phyloP scores from a whole-genome alignment of 805 yeast genomes.

The Starmerella roubikii region DNA sequence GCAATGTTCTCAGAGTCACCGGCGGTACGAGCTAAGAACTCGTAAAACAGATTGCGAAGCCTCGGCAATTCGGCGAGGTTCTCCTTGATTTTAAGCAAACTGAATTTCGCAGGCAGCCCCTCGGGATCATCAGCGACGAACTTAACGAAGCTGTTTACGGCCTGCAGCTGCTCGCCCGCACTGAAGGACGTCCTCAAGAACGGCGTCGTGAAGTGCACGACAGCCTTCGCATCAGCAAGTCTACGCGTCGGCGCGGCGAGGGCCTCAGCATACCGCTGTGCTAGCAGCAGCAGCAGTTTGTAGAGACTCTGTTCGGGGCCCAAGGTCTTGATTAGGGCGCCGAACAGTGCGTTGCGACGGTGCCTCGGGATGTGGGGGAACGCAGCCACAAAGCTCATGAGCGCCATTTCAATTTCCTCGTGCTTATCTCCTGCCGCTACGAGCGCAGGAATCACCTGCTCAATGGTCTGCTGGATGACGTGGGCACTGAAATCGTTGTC shows the following conservation, averaged over 20 bases:
- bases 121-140: conserved; percentile 15
- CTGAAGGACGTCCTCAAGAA: conserved; percentile 50
- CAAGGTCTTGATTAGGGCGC: conserved; percentile 65
- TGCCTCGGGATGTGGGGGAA: conserved; percentile 93
- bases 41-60: conserved; percentile 34
- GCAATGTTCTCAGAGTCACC: conserved; percentile 27
- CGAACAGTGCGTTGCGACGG: conserved; percentile 74
- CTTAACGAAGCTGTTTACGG: conserved; percentile 21
- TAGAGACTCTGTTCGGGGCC: conserved; percentile 56
- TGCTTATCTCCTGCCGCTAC: conserved; percentile 36
- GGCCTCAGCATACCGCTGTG: conserved; percentile 56
- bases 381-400: conserved; percentile 86
- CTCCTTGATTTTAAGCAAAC: conserved; percentile 31
- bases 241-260: conserved; percentile 27
- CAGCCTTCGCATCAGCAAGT: conserved; percentile 48
- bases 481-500: conserved; percentile 91
- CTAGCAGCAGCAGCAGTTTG: conserved; percentile 60
- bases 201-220: conserved; percentile 58
- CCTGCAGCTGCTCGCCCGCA: conserved; percentile 41
- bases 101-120: conserved; percentile 34
- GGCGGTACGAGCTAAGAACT: conserved; percentile 43
- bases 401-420: conserved; percentile 67
- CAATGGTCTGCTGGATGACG: conserved; percentile 82
- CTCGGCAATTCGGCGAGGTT: conserved; percentile 5
- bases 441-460: conserved; percentile 82